phyloP scores from a whole-genome alignment of 257 asterid genomes.

The Perilla frutescens region DNA sequence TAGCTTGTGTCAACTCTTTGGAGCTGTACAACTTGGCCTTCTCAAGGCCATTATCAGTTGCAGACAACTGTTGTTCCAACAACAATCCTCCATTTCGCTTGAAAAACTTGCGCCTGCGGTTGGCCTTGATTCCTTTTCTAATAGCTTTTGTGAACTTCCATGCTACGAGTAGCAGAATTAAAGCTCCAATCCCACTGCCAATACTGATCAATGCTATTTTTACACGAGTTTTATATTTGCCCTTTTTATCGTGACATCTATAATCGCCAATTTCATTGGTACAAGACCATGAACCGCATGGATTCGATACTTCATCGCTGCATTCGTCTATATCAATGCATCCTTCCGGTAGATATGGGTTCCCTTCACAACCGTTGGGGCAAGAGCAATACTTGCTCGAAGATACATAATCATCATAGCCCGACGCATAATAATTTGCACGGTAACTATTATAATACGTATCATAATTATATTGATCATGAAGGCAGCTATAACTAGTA shows the following conservation, averaged over 20 bases:
- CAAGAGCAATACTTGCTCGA: constrained; percentile 18
- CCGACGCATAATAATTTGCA: too few relatives aligned
- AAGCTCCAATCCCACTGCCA: constrained; percentile 28
- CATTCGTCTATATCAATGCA: background rate
- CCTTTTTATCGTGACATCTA: background rate
- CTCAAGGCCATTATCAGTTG: constrained; percentile 36
- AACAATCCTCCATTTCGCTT: constrained; percentile 46
- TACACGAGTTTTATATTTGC: background rate
- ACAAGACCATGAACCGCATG: background rate
- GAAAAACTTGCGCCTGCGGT: constrained; percentile 28
- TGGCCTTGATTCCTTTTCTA: constrained; percentile 30
- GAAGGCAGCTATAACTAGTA: too few relatives aligned
- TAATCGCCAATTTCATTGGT: background rate
- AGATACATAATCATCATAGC: background rate
- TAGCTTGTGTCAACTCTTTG: constrained; percentile 41
- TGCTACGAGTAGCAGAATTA: constrained; percentile 17
- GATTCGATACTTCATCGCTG: constrained; percentile 22
- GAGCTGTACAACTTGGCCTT: constrained; percentile 42
- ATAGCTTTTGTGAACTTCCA: constrained; percentile 31
- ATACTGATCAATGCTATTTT: constrained; percentile 1
- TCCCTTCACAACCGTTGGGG: constrained; percentile 14
- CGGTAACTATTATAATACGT: too few relatives aligned
- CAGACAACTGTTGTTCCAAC: constrained; percentile 41
- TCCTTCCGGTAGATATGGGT: constrained; percentile 31
- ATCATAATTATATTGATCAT: too few relatives aligned